Evolutionary conservation across 1,284 basidiomycete species (phyloP), one percentile per base, ranked within the genome.

Genomic region (Pseudomicrostroma phylloplanum): DNA sequence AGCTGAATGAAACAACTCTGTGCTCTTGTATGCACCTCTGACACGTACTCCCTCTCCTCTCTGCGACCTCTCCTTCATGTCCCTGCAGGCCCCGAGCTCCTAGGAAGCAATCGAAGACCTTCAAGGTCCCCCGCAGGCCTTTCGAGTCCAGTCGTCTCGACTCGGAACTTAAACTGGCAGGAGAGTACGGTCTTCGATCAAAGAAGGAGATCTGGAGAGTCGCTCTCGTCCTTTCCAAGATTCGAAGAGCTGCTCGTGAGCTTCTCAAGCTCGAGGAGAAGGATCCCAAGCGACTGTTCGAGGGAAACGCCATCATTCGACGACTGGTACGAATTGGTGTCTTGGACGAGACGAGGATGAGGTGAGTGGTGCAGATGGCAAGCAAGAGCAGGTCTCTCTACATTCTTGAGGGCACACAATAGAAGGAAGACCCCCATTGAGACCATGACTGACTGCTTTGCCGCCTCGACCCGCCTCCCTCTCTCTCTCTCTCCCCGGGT

Each of bases 201-300:
- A 99, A 99, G 87, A 90, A 92, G 80, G 94, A 99, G 85, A 97
- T 98, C 84, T 98, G 94, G 94, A 91, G 96, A 80, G 97, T 99
- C 82, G 88, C 92, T 81, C 88, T 53, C 25, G 57, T 59, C 80
- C 88, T 99, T 66, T 98, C 96, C 80, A 97, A 99, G 87, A 98
- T 98, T 81, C 93, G 94, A 86, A 92, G 96, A 89, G 96, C 94
- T 68, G 96, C 94, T 72, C 94, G 94, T 90, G 94, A 98, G 85
- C 89, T 98, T 70, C 89, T 98, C 83, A 98, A 98, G 86, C 92
- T 99, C 83, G 94, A 98, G 79, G 90, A 89, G 83, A 98, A 99
- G 83, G 96, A 98, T 84, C 92, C 94, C 80, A 98, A 97, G 86
- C 91, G 96, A 83, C 90, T 98, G 69, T 98, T 99, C 86, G 96